phyloP scores from a whole-genome alignment of 495 filamentous ascomycete species.

The Neurospora pannonica region DNA sequence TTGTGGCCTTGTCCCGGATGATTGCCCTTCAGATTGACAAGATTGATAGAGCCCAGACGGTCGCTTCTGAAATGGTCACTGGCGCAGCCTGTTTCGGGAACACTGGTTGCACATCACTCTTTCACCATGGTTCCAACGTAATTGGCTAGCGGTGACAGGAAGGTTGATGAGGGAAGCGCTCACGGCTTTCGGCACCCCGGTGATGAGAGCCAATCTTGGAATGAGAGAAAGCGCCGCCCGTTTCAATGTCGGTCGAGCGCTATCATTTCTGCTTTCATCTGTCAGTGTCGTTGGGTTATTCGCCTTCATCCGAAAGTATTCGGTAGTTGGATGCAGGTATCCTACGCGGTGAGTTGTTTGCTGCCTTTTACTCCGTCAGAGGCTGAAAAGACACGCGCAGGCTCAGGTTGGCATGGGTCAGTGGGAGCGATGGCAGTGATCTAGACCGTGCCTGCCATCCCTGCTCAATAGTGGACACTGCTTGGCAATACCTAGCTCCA shows the following conservation, averaged over 20 bases:
- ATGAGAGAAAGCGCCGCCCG: not conserved
- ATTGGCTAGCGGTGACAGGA: not conserved
- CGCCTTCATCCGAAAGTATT: not conserved
- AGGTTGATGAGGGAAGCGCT: not conserved
- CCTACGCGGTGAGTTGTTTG: not conserved
- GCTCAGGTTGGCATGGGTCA: not conserved
- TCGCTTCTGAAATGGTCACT: not conserved
- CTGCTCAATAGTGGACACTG: not conserved
- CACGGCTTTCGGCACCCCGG: not conserved
- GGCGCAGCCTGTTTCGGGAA: not conserved
- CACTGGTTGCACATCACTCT: not conserved
- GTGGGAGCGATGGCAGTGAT: not conserved
- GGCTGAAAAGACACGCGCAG: not conserved
- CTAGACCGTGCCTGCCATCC: not conserved
- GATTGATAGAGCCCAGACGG: not conserved
- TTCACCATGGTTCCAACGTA: not conserved
- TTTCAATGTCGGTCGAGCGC: not conserved
- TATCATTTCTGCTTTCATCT: not conserved
- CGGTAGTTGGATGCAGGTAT: not conserved
- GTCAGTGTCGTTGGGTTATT: not conserved
- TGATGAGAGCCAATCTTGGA: not conserved
- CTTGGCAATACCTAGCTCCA: not conserved
- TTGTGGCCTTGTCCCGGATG: not conserved
- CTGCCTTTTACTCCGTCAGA: not conserved
- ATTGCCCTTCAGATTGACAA: not conserved